Conservation (phyloP, 495 filamentous ascomycete species). For the Hypoxylon lenormandii region DNA sequence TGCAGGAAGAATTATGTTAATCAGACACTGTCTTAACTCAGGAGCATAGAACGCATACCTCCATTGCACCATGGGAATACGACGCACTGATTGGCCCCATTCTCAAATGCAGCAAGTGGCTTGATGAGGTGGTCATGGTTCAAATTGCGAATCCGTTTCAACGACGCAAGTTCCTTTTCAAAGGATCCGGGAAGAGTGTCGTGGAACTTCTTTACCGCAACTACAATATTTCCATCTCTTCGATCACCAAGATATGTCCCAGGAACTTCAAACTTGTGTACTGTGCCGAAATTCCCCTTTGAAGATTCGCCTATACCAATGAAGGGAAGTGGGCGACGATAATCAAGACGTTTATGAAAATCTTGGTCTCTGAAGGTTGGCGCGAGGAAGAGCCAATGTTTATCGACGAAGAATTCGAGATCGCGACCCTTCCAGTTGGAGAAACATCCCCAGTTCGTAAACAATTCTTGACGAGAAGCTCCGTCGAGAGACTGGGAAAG, state of each 20-base stretch:
- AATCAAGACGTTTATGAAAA: background rate
- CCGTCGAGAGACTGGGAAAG: background rate
- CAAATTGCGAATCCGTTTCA: background rate
- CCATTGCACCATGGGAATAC: conserved; percentile 8
- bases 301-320: background rate
- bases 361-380: background rate
- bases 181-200: background rate
- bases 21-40: background rate
- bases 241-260: background rate
- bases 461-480: background rate
- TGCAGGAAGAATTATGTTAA: background rate
- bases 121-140: conserved; percentile 5
- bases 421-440: background rate
- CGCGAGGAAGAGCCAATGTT: background rate
- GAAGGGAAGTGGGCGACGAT: background rate
- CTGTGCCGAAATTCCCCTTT: background rate
- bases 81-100: background rate
- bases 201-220: background rate
- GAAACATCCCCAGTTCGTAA: background rate
- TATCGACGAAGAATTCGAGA: background rate
- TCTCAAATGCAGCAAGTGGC: conserved; percentile 7
- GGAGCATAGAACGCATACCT: background rate
- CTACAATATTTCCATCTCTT: background rate
- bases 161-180: background rate
- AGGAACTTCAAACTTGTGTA: background rate